Evolutionary conservation across 2,329 filamentous ascomycete species (phyloP).

Genomic region (Claviceps paspali): DNA sequence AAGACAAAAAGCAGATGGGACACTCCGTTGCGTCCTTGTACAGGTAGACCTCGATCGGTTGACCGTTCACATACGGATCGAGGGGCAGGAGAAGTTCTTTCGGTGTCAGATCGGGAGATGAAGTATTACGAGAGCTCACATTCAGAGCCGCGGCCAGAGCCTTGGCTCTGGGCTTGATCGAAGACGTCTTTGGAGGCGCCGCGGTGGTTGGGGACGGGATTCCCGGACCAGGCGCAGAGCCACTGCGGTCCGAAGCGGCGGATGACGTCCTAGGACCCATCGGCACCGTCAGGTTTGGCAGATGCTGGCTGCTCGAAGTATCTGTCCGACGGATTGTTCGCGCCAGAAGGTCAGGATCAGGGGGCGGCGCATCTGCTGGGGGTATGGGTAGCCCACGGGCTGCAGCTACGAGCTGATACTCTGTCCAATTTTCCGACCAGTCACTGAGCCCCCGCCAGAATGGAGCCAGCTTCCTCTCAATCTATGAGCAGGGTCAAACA

Average conservation of each 20-base stretch:
- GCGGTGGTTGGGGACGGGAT: conserved; percentile 34
- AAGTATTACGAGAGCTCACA: conserved; percentile 55
- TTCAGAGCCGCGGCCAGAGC: conserved; percentile 72
- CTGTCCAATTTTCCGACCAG: conserved; percentile 76
- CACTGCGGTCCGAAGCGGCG: conserved; percentile 54
- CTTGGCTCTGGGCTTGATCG: conserved; percentile 74
- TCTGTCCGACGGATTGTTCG: conserved; percentile 27
- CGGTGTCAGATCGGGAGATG: conserved; percentile 55
- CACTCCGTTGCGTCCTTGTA: conserved; percentile 88
- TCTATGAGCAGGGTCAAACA: conserved; percentile 34
- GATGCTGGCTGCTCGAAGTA: conserved; percentile 37
- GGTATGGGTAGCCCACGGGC: conserved; percentile 75
- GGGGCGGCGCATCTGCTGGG: conserved; percentile 67
- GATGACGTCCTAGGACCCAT: conserved; percentile 66
- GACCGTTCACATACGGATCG: conserved; percentile 86
- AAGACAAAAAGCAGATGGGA: conserved; percentile 92
- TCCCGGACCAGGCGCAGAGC: conserved; percentile 43
- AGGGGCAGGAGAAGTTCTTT: conserved; percentile 66
- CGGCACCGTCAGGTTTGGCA: conserved; percentile 64
- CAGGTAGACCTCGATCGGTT: conserved; percentile 77
- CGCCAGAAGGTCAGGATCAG: conserved; percentile 47
- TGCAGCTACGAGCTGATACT: conserved; percentile 86
- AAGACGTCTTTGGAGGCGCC: conserved; percentile 29
- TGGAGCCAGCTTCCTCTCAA: conserved; percentile 80
- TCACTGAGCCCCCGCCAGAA: conserved; percentile 94